A percentile compares a stretch with the other conserved stretches of the same genome.
phyloP scores from a whole-genome alignment of 176 grass and related monocot genomes.

The Tillandsia leiboldiana region DNA sequence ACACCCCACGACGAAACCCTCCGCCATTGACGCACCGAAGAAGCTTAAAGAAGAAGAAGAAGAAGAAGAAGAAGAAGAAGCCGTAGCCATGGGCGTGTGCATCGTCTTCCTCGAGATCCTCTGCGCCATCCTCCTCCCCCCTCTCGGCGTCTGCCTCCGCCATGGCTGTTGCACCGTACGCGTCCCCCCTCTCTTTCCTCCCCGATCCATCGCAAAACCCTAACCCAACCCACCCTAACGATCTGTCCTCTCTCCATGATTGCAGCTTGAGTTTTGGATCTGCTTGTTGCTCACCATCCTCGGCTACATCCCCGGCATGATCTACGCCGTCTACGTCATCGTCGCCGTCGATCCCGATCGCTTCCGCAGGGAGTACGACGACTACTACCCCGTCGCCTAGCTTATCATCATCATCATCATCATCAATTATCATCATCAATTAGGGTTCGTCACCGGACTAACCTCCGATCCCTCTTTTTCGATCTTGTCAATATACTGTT shows the following conservation, averaged over 20 bases:
- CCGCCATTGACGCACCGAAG: too few species aligned
- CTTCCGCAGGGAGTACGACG: background rate
- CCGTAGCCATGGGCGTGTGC: constrained; percentile 26
- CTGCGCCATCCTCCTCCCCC: constrained; percentile 50
- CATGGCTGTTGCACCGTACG: constrained; percentile 73
- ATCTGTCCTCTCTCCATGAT: background rate
- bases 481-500: too few species aligned
- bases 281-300: constrained; percentile 27
- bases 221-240: background rate
- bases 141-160: constrained; percentile 82
- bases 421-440: too few species aligned
- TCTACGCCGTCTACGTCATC: constrained; percentile 28
- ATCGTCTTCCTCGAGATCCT: constrained; percentile 49
- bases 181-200: background rate
- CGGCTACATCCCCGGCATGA: constrained; percentile 24
- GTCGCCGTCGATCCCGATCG: constrained; percentile 9
- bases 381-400: background rate
- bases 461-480: too few species aligned
- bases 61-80: background rate
- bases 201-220: background rate
- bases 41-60: background rate
- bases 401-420: too few species aligned
- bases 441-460: too few species aligned
- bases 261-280: constrained; percentile 25
- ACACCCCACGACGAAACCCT: too few species aligned